Evolutionary conservation across 352 stramenopile genomes (phyloP).

Genomic region (Aphanomyces cochlioides): DNA sequence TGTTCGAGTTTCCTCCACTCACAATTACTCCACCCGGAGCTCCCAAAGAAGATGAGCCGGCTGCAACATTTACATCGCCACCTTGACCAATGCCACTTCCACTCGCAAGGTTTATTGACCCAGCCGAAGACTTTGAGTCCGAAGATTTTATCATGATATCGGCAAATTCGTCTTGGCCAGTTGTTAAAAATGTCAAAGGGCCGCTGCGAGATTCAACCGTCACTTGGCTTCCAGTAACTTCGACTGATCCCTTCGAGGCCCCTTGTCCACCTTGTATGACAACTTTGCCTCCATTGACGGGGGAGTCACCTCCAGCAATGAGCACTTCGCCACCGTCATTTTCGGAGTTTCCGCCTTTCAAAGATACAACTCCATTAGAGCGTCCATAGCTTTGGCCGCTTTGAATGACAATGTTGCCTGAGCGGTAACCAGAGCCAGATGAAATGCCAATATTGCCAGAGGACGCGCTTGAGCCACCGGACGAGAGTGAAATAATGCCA

Average conservation of each 20-base stretch:
- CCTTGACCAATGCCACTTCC: not conserved
- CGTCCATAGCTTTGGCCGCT: not conserved
- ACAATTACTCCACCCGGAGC: not conserved
- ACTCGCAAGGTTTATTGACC: slow-evolving; percentile 5
- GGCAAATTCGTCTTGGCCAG: not conserved
- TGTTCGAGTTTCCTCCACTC: not conserved
- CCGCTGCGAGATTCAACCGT: too few species aligned
- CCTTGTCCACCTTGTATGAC: not conserved
- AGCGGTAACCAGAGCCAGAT: not conserved
- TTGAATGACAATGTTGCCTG: not conserved
- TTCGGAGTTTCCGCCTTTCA: not conserved
- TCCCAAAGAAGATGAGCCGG: not conserved
- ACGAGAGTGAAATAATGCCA: not conserved
- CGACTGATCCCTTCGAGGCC: not conserved
- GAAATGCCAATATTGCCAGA: not conserved
- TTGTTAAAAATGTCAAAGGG: not conserved
- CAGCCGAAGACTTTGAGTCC: not conserved
- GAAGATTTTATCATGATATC: not conserved
- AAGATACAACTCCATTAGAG: not conserved
- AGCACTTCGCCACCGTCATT: not conserved
- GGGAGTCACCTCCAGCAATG: not conserved
- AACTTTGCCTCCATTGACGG: not conserved
- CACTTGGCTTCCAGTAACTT: not conserved
- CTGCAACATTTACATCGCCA: not conserved
- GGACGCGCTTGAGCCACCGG: not conserved